phyloP scores from a whole-genome alignment of 352 stramenopile genomes.

The Pythium sukuiense region DNA sequence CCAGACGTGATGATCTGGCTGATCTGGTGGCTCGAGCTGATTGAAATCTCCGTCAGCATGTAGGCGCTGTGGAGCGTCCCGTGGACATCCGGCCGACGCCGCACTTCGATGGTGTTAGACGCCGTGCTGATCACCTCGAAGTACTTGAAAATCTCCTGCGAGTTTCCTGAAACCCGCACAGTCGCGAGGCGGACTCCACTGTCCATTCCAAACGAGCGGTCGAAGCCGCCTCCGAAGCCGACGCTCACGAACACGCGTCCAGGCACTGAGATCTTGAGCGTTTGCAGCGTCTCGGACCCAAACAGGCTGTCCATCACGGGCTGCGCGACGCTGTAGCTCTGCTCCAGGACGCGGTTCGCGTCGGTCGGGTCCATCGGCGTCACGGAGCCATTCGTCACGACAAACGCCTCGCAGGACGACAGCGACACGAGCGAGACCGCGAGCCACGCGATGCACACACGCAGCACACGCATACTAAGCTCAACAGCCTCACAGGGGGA shows the following conservation, averaged over 20 bases:
- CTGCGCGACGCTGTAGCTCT: conserved; percentile 15
- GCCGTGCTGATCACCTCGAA: conserved; percentile 23
- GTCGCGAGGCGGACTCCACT: conserved; percentile 1
- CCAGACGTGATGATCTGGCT: conserved; percentile 8
- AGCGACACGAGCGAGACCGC: conserved; percentile 1
- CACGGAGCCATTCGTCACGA: conserved; percentile 10
- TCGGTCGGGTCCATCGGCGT: conserved; percentile 3
- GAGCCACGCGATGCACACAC: not conserved
- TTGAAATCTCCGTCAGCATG: conserved; percentile 25
- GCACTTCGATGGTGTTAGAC: conserved; percentile 16
- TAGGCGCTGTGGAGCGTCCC: conserved; percentile 16
- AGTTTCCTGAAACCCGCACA: conserved; percentile 24
- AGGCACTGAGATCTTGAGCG: conserved; percentile 51
- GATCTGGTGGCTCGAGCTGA: conserved; percentile 13
- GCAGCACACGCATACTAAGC: not conserved
- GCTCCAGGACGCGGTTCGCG: conserved; percentile 13
- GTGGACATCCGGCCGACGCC: conserved; percentile 1
- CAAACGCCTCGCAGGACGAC: conserved; percentile 9
- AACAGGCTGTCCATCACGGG: conserved; percentile 14
- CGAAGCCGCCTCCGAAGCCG: conserved; percentile 21
- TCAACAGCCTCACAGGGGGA: not conserved
- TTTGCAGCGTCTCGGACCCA: conserved; percentile 21
- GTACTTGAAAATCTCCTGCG: conserved; percentile 18
- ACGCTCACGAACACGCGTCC: conserved; percentile 56
- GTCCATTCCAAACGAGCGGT: not conserved